These are phyloP conservation scores for Lepidopterella palustris DNA, from an alignment of 495 filamentous ascomycete genomes.

Conservation along the genomic window DNA sequence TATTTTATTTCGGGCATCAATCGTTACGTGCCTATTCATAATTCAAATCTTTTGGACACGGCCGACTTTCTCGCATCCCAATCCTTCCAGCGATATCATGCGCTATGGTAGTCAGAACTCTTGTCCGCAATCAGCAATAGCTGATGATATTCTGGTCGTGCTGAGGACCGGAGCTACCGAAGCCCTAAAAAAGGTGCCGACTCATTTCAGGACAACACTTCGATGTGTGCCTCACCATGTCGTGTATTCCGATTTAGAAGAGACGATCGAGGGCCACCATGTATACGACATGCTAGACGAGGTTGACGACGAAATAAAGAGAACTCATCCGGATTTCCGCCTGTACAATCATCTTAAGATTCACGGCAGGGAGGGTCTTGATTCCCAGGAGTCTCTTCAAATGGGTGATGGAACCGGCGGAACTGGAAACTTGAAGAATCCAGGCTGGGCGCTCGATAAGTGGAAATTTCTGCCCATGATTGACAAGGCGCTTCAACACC, in stretches of 20 bases:
- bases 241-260: conserved; percentile 28
- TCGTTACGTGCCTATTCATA: too few relatives aligned
- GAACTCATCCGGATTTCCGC: conserved; percentile 23
- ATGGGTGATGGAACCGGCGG: conserved; percentile 21
- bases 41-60: too few relatives aligned
- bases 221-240: conserved; percentile 15
- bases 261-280: conserved; percentile 11
- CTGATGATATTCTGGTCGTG: conserved; percentile 25
- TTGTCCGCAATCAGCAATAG: not conserved
- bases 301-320: conserved; percentile 4
- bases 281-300: conserved; percentile 18
- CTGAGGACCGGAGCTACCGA: conserved; percentile 26
- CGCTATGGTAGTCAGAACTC: too few relatives aligned
- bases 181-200: conserved; percentile 23
- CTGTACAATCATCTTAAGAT: conserved; percentile 24
- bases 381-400: conserved; percentile 17
- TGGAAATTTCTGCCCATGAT: conserved; percentile 30
- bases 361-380: conserved; percentile 14
- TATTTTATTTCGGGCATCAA: too few relatives aligned
- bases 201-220: conserved; percentile 24
- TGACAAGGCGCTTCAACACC: conserved; percentile 9
- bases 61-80: too few relatives aligned
- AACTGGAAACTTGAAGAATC: conserved; percentile 19
- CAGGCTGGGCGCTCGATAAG: conserved; percentile 31
- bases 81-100: too few relatives aligned